Evolutionary conservation across 768 basidiomycete genomes (phyloP).

Genomic region (Leccinum imitatum): DNA sequence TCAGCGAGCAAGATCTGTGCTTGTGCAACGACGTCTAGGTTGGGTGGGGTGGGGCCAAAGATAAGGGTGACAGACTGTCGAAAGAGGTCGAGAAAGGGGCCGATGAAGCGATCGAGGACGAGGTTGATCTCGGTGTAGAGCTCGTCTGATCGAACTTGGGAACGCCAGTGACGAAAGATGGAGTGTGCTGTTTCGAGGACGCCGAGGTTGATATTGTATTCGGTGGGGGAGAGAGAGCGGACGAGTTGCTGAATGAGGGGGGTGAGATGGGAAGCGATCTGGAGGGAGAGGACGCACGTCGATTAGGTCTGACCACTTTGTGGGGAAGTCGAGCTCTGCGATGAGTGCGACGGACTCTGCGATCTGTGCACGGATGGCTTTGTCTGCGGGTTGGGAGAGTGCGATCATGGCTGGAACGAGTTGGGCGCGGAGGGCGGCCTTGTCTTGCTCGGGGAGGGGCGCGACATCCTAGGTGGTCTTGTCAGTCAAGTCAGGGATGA

Average conservation of each 20-base stretch:
- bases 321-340: constrained; percentile 89
- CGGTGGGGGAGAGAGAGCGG: constrained; percentile 69
- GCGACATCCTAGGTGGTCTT: constrained; percentile 56
- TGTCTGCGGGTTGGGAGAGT: constrained; percentile 72
- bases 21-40: constrained; percentile 59
- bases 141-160: constrained; percentile 81
- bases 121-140: constrained; percentile 92
- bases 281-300: constrained; percentile 58
- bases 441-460: constrained; percentile 71
- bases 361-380: constrained; percentile 75
- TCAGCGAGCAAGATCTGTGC: constrained; percentile 77
- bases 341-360: constrained; percentile 93
- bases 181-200: constrained; percentile 95
- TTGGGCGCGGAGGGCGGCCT: constrained; percentile 65
- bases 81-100: constrained; percentile 84
- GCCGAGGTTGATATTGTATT: constrained; percentile 85
- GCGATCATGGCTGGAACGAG: constrained; percentile 92
- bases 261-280: constrained; percentile 15
- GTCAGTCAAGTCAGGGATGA: neutral
- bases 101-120: constrained; percentile 80
- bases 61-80: constrained; percentile 58
- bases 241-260: constrained; percentile 74
- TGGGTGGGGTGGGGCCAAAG: constrained; percentile 39
- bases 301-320: constrained; percentile 83
- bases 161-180: constrained; percentile 92